phyloP scores from a whole-genome alignment of 2,329 filamentous ascomycete species.

The Thielaviopsis ethacetica region DNA sequence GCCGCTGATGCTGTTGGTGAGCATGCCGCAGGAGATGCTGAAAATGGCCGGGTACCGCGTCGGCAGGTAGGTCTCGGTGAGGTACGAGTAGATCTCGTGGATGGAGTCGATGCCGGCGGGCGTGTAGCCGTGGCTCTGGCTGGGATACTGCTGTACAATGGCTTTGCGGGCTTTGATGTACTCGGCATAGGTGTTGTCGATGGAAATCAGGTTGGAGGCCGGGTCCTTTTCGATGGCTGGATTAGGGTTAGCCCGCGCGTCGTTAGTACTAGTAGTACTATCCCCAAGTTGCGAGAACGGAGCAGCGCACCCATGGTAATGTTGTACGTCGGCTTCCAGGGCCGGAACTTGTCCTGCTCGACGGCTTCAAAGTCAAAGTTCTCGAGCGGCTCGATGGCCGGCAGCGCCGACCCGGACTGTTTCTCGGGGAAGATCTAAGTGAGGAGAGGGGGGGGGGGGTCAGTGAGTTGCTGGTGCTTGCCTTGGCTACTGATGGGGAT shows the following conservation, averaged over 20 bases:
- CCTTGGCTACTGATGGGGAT: background rate
- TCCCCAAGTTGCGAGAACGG: no score
- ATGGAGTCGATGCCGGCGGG: conserved; percentile 26
- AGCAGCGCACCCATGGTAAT: conserved; percentile 34
- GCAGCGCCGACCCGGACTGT: background rate
- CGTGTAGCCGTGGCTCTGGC: conserved; percentile 26
- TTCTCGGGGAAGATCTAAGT: conserved; percentile 9
- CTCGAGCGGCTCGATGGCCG: conserved; percentile 14
- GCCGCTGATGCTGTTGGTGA: conserved; percentile 26
- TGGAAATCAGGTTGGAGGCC: conserved; percentile 33
- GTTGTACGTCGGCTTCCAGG: conserved; percentile 35
- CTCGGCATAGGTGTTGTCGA: conserved; percentile 33
- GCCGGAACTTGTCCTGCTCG: conserved; percentile 25
- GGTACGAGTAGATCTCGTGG: conserved; percentile 30
- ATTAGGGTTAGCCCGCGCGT: background rate
- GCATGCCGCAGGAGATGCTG: conserved; percentile 5
- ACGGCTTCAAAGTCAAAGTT: conserved; percentile 25
- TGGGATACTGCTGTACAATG: conserved; percentile 23
- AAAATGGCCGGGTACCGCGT: conserved; percentile 33
- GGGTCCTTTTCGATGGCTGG: conserved; percentile 26
- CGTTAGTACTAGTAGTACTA: background rate
- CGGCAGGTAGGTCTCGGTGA: conserved; percentile 31
- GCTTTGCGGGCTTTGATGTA: conserved; percentile 25
- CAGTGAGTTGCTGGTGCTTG: background rate
- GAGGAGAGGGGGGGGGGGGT: no score